phyloP scores from a whole-genome alignment of 768 basidiomycete genomes.

The Trametes punicea region DNA sequence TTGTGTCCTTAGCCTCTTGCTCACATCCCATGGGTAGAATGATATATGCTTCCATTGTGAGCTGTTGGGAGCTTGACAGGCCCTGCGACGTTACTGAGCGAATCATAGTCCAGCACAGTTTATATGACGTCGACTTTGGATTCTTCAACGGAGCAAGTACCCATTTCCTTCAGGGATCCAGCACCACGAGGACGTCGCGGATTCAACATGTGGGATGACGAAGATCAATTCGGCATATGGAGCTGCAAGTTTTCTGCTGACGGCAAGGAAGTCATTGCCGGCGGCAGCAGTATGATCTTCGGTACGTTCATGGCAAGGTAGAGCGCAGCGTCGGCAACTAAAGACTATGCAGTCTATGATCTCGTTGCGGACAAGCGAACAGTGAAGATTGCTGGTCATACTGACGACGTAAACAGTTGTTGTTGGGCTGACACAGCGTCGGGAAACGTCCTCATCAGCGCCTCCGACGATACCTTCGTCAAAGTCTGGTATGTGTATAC shows the following conservation, averaged over 20 bases:
- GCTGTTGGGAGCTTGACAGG: slow-evolving; percentile 17
- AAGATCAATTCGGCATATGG: slow-evolving; percentile 74
- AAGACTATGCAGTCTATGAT: slow-evolving; percentile 71
- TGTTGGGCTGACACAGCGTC: slow-evolving; percentile 94
- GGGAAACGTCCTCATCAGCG: slow-evolving; percentile 92
- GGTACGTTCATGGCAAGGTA: slow-evolving; percentile 37
- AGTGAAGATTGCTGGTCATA: slow-evolving; percentile 84
- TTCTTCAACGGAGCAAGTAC: slow-evolving; percentile 54
- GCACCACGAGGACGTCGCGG: slow-evolving; percentile 17
- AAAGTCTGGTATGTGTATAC: slow-evolving; percentile 79
- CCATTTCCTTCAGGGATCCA: slow-evolving; percentile 47
- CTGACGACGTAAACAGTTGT: slow-evolving; percentile 90
- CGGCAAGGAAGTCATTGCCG: slow-evolving; percentile 92
- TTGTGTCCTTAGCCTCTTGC: slow-evolving; percentile 4
- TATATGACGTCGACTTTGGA: slow-evolving; percentile 75
- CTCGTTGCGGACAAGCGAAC: slow-evolving; percentile 74
- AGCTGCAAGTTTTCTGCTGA: slow-evolving; percentile 96
- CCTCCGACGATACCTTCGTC: slow-evolving; percentile 90
- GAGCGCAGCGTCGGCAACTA: too few species aligned
- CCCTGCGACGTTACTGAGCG: slow-evolving; percentile 1
- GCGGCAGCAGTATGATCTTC: slow-evolving; percentile 79
- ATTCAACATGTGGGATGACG: slow-evolving; percentile 36
- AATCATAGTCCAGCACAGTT: slow-evolving; percentile 59
- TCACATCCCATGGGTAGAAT: slow-evolving; percentile 48
- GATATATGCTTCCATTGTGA: slow-evolving; percentile 89